These are phyloP conservation scores for Obelidium mucronatum DNA, from an alignment of 192 early-diverging fungal species.

Conservation along the genomic window DNA sequence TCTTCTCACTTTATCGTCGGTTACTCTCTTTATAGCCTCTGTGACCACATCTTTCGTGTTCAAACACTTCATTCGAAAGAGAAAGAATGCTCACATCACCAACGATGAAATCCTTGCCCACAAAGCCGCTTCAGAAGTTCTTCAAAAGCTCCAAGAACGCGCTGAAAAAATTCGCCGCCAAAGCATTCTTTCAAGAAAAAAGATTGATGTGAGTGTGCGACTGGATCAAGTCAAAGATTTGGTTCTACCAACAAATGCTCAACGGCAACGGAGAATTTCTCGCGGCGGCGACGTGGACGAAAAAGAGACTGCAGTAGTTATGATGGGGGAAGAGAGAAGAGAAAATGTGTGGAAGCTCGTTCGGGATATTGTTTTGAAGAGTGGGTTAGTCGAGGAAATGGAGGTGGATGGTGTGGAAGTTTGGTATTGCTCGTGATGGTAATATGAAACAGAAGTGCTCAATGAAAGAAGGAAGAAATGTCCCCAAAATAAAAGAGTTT, in stretches of 20 bases:
- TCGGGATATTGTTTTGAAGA: neutral
- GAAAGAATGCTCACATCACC: neutral
- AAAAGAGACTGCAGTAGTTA: neutral
- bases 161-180: neutral
- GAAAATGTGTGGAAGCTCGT: slow-evolving; percentile 14
- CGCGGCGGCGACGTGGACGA: slow-evolving; percentile 23
- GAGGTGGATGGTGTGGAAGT: slow-evolving; percentile 25
- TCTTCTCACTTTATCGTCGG: neutral
- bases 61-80: neutral
- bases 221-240: slow-evolving; percentile 16
- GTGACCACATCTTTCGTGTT: neutral
- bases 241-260: neutral
- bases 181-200: neutral
- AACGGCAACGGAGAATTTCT: neutral
- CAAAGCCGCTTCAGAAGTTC: neutral
- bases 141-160: slow-evolving; percentile 10
- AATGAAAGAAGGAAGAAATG: too few species aligned
- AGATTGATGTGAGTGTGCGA: neutral
- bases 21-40: neutral
- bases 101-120: neutral
- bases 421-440: too few species aligned
- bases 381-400: slow-evolving; percentile 23
- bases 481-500: too few species aligned
- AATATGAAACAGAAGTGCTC: too few species aligned
- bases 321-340: slow-evolving; percentile 1